These are phyloP conservation scores for Puccinia brachypodii DNA, from an alignment of 1,284 basidiomycete genomes.

Conservation along the genomic window DNA sequence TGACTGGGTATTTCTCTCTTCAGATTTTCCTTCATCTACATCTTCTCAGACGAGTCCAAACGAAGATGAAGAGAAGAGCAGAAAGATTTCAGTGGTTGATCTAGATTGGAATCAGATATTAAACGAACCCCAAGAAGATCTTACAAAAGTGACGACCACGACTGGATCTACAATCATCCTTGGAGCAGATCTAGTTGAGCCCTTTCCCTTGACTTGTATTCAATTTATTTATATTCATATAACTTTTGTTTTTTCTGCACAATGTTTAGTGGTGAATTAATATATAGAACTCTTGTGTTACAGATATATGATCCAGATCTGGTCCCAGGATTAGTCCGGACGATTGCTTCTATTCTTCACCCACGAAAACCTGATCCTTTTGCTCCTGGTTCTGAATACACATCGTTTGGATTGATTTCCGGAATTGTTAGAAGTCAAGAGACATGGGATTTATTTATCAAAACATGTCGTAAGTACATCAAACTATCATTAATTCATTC, in stretches of 20 bases:
- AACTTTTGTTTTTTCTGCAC: neutral
- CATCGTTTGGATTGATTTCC: constrained; percentile 3
- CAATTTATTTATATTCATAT: too few species aligned
- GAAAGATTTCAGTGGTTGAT: neutral
- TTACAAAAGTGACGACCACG: neutral
- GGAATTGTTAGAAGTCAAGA: neutral
- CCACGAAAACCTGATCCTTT: neutral
- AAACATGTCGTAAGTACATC: neutral
- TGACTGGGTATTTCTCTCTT: neutral
- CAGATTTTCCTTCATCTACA: neutral
- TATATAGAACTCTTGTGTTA: neutral
- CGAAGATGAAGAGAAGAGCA: too few species aligned
- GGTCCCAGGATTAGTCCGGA: constrained; percentile 1
- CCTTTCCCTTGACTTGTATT: too few species aligned
- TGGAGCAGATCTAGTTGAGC: constrained; percentile 43
- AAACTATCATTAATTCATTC: neutral
- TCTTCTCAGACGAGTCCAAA: neutral
- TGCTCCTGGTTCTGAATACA: neutral
- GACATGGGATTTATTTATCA: constrained; percentile 8
- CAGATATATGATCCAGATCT: constrained; percentile 32
- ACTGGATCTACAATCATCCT: constrained; percentile 1
- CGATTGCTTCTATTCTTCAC: neutral
- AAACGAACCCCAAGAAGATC: too few species aligned
- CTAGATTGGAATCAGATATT: neutral
- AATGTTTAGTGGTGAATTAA: too few species aligned